Base-by-base conservation (phyloP, 163 green algal genomes). In the Volvox carteri region DNA sequence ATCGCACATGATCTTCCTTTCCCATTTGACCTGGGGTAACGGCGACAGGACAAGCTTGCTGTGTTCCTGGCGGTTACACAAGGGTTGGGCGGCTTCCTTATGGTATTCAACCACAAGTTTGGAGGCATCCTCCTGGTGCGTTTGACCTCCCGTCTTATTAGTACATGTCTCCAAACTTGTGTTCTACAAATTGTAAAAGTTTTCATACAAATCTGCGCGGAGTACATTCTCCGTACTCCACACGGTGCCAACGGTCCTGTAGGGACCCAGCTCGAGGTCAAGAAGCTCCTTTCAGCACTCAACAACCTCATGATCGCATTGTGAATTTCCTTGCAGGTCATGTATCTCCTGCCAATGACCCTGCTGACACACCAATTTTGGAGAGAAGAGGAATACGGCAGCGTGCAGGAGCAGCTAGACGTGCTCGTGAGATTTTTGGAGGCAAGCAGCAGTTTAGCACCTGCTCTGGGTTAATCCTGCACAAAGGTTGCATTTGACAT, bases 301-400 rank as follows among this genome's bases (percentile, higher is more conserved):
- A n/a, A n/a, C n/a, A n/a, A n/a, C n/a, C n/a, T n/a, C n/a, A n/a
- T n/a, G n/a, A n/a, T n/a, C n/a, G n/a, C n/a, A n/a, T n/a, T n/a
- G n/a, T n/a, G n/a, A 74, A n/a, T 50, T 23, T 5, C 21, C 42
- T 4, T 14, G n/a, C 72, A 91, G 87, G 30, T 88, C 30, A n/a
- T 86, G 4, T 78, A 78, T 44, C 52, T 54, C 4, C 33, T 86
- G 35, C 37, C 68, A 1, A 11, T 39, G 5, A 86, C 87, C 11
- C 4, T 78, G 11, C 37, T 91, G 11, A 75, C 25, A 7, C 46
- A 91, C n/a, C 85, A 88, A 19, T 91, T 91, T 50, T 91, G 87
- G 87, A 74, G 72, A 37, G 85, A 86, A 37, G 85, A 86, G 46
- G 56, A 58, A 16, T 23, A 58, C 18, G 56, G 28, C 37, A 46